These are phyloP conservation scores for Dactylonectria estremocensis DNA, from an alignment of 2,329 filamentous ascomycete genomes.

Conservation along the genomic window DNA sequence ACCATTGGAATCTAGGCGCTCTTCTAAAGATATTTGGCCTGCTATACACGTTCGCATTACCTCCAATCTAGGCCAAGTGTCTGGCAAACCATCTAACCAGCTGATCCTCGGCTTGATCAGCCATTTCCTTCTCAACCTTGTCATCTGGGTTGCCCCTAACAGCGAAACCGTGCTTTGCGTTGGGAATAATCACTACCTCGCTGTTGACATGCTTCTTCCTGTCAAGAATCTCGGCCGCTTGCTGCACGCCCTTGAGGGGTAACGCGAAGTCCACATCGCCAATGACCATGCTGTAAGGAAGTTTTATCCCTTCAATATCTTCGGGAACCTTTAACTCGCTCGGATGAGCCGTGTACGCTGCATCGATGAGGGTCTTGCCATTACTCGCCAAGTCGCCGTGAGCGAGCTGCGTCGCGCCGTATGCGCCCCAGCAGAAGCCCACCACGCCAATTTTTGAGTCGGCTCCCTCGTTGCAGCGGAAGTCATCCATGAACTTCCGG, in stretches of 20 bases:
- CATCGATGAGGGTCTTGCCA: constrained; percentile 16
- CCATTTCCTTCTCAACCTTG: constrained; percentile 19
- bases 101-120: constrained; percentile 18
- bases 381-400: constrained; percentile 17
- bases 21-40: background rate
- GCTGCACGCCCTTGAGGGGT: constrained; percentile 11
- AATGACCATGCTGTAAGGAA: constrained; percentile 20
- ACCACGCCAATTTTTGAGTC: constrained; percentile 14
- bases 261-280: constrained; percentile 19
- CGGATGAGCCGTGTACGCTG: constrained; percentile 10
- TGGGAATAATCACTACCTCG: constrained; percentile 19
- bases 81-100: constrained; percentile 14
- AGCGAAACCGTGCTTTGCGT: constrained; percentile 17
- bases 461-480: constrained; percentile 13
- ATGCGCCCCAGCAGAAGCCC: constrained; percentile 21
- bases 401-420: constrained; percentile 10
- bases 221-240: constrained; percentile 16
- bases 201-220: constrained; percentile 8
- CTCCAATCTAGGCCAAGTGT: constrained; percentile 17
- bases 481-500: constrained; percentile 16
- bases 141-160: constrained; percentile 18
- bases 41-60: constrained; percentile 4
- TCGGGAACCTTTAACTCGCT: constrained; percentile 11
- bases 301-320: constrained; percentile 9
- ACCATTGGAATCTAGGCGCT: background rate